Evolutionary conservation across 345 rosid genomes (phyloP).

Genomic region (Citrus maxima): DNA sequence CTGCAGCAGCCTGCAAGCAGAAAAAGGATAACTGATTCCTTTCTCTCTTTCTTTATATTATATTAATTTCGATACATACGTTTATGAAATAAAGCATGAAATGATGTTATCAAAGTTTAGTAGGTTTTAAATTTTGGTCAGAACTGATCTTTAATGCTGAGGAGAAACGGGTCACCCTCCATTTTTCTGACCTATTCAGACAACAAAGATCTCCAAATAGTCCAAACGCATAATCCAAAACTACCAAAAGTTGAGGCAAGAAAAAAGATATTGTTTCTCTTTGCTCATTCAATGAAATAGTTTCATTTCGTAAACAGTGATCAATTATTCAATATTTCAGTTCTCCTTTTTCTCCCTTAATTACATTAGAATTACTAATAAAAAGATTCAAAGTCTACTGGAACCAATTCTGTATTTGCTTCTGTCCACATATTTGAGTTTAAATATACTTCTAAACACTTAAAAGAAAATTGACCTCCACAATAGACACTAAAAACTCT

Average conservation of each 20-base stretch:
- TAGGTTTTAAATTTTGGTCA: constrained; percentile 29
- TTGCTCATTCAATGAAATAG: constrained; percentile 36
- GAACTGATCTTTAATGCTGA: constrained; percentile 23
- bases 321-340: too few relatives aligned
- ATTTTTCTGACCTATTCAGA: constrained; percentile 26
- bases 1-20: not conserved
- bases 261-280: constrained; percentile 16
- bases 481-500: too few relatives aligned
- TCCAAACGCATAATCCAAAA: constrained; percentile 55
- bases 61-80: not conserved
- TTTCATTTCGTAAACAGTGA: not conserved
- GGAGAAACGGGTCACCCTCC: constrained; percentile 21
- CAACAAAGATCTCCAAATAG: constrained; percentile 32
- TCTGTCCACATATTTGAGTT: too few relatives aligned
- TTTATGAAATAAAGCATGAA: too few relatives aligned
- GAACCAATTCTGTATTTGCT: too few relatives aligned
- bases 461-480: too few relatives aligned
- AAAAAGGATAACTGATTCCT: constrained; percentile 17
- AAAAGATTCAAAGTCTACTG: too few relatives aligned
- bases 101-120: not conserved
- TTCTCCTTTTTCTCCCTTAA: too few relatives aligned
- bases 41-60: not conserved
- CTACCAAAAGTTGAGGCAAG: constrained; percentile 22
- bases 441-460: too few relatives aligned
- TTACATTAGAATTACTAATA: too few relatives aligned